Evolutionary conservation across 495 filamentous ascomycete genomes (phyloP), one percentile per base, ranked within the genome.

Genomic region (Talaromyces stipitatus): DNA sequence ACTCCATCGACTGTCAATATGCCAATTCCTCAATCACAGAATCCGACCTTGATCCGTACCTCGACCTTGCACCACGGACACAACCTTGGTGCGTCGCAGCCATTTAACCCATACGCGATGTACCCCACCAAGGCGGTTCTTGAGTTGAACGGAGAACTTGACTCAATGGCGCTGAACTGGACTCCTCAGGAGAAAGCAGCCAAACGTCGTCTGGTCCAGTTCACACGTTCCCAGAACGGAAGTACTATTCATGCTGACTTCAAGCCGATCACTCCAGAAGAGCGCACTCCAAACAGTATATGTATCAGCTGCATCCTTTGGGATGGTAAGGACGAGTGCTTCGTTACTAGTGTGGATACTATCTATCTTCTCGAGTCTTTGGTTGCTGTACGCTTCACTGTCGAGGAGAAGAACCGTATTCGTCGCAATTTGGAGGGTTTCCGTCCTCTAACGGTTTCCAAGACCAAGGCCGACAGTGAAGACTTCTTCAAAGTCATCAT

Each of bases 401-500:
- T 96, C 2, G 91, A 97, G 66, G 94, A 97, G 74, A 97, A 97
- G 81, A 98, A 98, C 66, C 85, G 95, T 36, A 97, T 98, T 63
- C 85, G 94, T 10, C 81, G 94, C 45, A 98, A 98, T 64, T 76
- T 98, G 50, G 95, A 98, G 65, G 90, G 90, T 0, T 96, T 94
- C 75, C 81, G 85, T 12, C 92, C 95, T 7, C 66, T 87, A 56
- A 98, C 94, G 0, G 89, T 97, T 12, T 95, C 90, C 32, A 98
- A 98, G 67, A 82, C 84, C 54, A 96, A 96, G 72, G 64, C 81
- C 2, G 92, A 97, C 45, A 95, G 87, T 64, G 92, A 96, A 68
- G 88, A 91, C 43, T 97, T 97, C 73, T 97, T 97, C 83, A 96
- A 96, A 73, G 76, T 97, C 59, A 97, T 98, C 71, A 97, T 98